Evolutionary conservation across 352 stramenopile genomes (phyloP).

Genomic region (Pythium insidiosum): DNA sequence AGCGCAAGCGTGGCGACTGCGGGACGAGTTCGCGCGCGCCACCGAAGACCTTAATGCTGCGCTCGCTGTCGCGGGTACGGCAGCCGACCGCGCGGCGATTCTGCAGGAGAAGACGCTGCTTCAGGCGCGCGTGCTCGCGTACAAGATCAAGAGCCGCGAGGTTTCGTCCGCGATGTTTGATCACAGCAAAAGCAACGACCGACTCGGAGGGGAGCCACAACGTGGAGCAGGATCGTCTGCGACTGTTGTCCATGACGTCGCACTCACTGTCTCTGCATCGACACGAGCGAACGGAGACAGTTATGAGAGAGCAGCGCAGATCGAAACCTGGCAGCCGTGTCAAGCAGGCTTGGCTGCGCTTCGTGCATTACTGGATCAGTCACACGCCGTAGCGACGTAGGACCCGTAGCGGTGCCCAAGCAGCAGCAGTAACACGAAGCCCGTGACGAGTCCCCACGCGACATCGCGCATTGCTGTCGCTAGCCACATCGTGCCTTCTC

Average conservation of each 20-base stretch:
- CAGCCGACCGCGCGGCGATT: no score
- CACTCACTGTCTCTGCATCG: conserved; percentile 3
- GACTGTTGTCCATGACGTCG: conserved; percentile 5
- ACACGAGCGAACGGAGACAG: neutral
- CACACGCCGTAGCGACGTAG: no score
- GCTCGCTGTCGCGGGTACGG: no score
- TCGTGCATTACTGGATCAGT: conserved; percentile 20
- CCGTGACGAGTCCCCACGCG: neutral
- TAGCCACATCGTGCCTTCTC: no score
- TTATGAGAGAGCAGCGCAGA: neutral
- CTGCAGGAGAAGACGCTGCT: conserved; percentile 51
- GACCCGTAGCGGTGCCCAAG: neutral
- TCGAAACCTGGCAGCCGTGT: conserved; percentile 39
- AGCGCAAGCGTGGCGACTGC: conserved; percentile 51
- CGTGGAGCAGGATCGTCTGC: no score
- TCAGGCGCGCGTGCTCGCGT: conserved; percentile 59
- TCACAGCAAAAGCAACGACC: no score
- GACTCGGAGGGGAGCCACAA: no score
- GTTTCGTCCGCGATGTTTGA: conserved; percentile 73
- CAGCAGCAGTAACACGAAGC: neutral
- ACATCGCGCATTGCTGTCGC: neutral
- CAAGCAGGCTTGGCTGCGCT: conserved; percentile 30
- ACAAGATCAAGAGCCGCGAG: conserved; percentile 55
- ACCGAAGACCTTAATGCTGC: conserved; percentile 36
- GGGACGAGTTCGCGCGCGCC: conserved; percentile 62